Percentiles rank a stretch among this genome's conserved stretches.
These are phyloP conservation scores for Otatea glauca DNA, from an alignment of 176 grass and related monocot genomes.

Conservation along the genomic window DNA sequence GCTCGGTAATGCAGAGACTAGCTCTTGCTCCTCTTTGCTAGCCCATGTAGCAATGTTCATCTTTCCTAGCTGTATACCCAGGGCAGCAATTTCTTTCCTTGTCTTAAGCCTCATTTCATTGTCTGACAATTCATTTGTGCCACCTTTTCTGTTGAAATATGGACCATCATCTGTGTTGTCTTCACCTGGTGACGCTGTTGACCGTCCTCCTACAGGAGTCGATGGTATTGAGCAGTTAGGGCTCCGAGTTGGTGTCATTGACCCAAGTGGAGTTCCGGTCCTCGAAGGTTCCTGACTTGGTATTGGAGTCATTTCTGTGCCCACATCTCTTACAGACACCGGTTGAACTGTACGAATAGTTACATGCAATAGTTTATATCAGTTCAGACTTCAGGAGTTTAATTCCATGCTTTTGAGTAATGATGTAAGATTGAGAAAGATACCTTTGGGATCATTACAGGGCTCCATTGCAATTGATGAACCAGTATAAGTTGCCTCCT, in stretches of 20 bases:
- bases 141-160: conserved; percentile 62
- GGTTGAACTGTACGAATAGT: conserved; percentile 54
- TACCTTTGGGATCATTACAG: conserved; percentile 66
- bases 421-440: background rate
- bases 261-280: conserved; percentile 73
- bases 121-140: conserved; percentile 64
- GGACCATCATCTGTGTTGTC: conserved; percentile 44
- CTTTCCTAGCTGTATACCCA: conserved; percentile 91
- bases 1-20: conserved; percentile 54
- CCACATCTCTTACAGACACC: conserved; percentile 76
- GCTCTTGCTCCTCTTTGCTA: conserved; percentile 81
- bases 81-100: conserved; percentile 86
- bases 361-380: conserved; percentile 35
- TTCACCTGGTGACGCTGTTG: conserved; percentile 47
- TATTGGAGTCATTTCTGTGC: conserved; percentile 98
- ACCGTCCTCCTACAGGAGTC: conserved; percentile 68
- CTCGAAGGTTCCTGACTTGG: conserved; percentile 82
- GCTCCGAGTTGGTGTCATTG: conserved; percentile 76
- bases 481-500: conserved; percentile 31
- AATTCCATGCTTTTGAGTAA: background rate
- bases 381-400: conserved; percentile 10
- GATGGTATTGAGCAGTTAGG: conserved; percentile 81
- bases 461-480: conserved; percentile 38
- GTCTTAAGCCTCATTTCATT: conserved; percentile 75
- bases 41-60: conserved; percentile 97